Evolutionary conservation across 495 filamentous ascomycete species (phyloP).

Genomic region (Neurospora tetrasperma): DNA sequence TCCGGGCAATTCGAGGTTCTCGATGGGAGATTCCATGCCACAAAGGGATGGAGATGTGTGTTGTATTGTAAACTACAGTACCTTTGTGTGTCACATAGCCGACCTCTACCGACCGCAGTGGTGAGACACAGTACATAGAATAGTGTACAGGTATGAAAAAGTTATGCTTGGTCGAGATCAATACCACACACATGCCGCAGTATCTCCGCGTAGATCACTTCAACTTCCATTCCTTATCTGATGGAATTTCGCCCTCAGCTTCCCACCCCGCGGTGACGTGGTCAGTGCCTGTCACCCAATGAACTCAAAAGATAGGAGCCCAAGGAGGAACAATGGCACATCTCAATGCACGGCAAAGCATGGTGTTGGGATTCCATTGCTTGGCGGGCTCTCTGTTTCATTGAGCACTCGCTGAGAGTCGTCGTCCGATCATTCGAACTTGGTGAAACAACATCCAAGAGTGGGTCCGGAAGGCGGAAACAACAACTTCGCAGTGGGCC

Average conservation of each 20-base stretch:
- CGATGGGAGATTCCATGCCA: neutral
- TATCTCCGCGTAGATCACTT: neutral
- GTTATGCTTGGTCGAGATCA: neutral
- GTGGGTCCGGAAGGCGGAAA: conserved; percentile 22
- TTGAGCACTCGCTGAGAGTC: neutral
- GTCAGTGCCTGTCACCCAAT: neutral
- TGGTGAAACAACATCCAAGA: neutral
- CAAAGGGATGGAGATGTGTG: neutral
- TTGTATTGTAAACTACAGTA: neutral
- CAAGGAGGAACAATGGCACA: neutral
- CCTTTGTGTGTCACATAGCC: too few relatives aligned
- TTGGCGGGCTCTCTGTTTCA: neutral
- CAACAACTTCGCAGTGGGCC: conserved; percentile 15
- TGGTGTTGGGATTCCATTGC: neutral
- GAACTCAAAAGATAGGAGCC: neutral
- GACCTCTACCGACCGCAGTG: neutral
- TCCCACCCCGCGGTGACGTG: neutral
- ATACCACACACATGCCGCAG: neutral
- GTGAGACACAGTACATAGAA: neutral
- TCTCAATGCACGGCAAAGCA: neutral
- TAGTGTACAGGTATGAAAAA: neutral
- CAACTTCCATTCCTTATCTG: neutral
- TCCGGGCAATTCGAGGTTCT: neutral
- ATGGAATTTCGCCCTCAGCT: neutral
- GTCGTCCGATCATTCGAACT: neutral